Evolutionary conservation across 305 asterid species (phyloP).

Genomic region (Solanum hybrid): DNA sequence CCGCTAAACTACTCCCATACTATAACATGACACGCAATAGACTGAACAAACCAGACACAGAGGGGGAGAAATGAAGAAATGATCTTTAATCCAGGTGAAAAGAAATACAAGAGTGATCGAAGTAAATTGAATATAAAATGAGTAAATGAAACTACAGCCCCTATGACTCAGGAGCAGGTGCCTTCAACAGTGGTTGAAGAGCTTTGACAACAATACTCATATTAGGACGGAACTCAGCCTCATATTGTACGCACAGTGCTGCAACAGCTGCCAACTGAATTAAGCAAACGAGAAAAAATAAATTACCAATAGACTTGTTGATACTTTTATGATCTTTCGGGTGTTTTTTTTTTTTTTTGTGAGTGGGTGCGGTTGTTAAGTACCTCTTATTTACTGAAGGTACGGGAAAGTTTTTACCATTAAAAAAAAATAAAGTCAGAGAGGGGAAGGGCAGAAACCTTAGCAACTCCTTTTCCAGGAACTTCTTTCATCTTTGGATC

Average conservation of each 20-base stretch:
- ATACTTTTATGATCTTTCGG: not conserved
- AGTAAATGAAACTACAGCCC: not conserved
- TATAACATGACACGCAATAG: not conserved
- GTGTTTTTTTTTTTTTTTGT: not conserved
- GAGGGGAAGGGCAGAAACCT: conserved; percentile 25
- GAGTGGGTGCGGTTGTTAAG: not conserved
- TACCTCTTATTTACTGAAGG: not conserved
- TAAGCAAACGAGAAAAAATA: conserved; percentile 2
- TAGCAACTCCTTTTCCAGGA: conserved; percentile 72
- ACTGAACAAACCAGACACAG: not conserved
- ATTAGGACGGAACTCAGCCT: conserved; percentile 71
- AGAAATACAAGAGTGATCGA: not conserved
- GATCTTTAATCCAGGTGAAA: not conserved
- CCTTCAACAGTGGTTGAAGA: conserved; percentile 57
- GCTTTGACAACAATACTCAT: conserved; percentile 82
- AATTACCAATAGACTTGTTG: not conserved
- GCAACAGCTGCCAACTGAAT: conserved; percentile 66
- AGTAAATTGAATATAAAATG: not conserved
- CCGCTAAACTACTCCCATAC: not conserved
- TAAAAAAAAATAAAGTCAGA: not conserved
- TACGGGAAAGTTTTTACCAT: not conserved
- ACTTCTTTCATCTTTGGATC: conserved; percentile 58
- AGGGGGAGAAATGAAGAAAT: not conserved
- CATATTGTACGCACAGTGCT: conserved; percentile 72
- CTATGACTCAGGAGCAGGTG: conserved; percentile 22